Base-by-base conservation (phyloP, 139 green algal species). In the Pseudopediastrum boryanum region DNA sequence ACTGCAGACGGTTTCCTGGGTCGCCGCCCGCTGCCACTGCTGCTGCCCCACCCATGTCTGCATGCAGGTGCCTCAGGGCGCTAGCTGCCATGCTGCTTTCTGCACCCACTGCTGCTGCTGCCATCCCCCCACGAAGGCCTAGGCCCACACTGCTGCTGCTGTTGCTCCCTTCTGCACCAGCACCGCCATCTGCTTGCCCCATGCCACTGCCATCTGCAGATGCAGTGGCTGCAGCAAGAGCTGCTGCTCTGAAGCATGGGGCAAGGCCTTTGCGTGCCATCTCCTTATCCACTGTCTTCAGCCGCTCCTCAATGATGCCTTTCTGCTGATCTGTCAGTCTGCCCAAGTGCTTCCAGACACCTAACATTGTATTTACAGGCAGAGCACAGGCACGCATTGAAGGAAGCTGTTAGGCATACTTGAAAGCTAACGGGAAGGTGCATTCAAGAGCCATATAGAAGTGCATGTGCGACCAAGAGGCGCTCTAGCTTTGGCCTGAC, bases 251-350 rank as follows among this genome's bases (percentile, higher is more conserved):
- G 84, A 86, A 89, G 31, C 89, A 88, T 1, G 85, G 70, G 68
- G 48, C 36, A n/a, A 88, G 75, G 19, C 88, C 88, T 56, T 76
- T 56, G 38, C 87, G 84, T 9, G 75, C 69, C 27, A 93, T 46
- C 50, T 90, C 70, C 75, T 86, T 93, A 61, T 92, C 86, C 1
- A 85, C 78, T 36, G 86, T 86, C 83, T 94, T 95, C 59, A 97
- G 80, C n/a, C 91, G 90, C 81, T 98, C 94, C 66, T 94, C 88
- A 4, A 98, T 86, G 21, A 97, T 86, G 67, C 89, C 89, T 12
- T 83, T 62, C 85, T 97, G 90, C 75, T 93, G 87, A 41, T 90
- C 87, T 13, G 87, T 89, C 58, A 99, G 71, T 31, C 84, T 82
- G 27, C 93, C 94, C 25, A 98, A 50, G 35, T 85, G 81, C 38